phyloP scores from a whole-genome alignment of 257 asterid genomes.

The Solanum gracilifrons region DNA sequence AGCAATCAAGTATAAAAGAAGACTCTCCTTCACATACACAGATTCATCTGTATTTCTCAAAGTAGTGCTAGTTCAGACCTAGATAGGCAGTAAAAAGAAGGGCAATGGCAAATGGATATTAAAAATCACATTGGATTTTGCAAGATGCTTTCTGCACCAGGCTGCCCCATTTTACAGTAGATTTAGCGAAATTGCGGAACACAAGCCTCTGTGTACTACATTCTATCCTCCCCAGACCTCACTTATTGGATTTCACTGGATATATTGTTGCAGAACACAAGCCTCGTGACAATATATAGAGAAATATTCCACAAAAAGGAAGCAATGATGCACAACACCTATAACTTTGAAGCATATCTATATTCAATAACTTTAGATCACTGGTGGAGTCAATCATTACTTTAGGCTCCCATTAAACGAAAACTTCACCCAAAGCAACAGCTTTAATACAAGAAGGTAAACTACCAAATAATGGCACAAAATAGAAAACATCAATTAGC shows the following conservation, averaged over 20 bases:
- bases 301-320: background rate
- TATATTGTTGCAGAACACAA: background rate
- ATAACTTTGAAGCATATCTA: background rate
- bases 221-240: background rate
- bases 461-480: background rate
- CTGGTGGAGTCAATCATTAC: background rate
- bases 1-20: background rate
- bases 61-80: background rate
- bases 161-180: background rate
- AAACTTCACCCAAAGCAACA: background rate
- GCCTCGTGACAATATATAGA: background rate
- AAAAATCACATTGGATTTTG: background rate
- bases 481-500: background rate
- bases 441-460: background rate
- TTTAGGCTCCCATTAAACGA: background rate
- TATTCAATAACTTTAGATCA: background rate
- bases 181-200: background rate
- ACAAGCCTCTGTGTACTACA: background rate
- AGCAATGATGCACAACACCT: background rate
- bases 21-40: background rate
- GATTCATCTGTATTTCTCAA: background rate
- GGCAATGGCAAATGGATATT: background rate
- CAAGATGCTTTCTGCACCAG: background rate
- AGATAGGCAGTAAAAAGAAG: background rate
- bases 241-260: background rate